Base-by-base conservation (phyloP, 2,329 filamentous ascomycete genomes). In the Aureobasidium melanogenum region DNA sequence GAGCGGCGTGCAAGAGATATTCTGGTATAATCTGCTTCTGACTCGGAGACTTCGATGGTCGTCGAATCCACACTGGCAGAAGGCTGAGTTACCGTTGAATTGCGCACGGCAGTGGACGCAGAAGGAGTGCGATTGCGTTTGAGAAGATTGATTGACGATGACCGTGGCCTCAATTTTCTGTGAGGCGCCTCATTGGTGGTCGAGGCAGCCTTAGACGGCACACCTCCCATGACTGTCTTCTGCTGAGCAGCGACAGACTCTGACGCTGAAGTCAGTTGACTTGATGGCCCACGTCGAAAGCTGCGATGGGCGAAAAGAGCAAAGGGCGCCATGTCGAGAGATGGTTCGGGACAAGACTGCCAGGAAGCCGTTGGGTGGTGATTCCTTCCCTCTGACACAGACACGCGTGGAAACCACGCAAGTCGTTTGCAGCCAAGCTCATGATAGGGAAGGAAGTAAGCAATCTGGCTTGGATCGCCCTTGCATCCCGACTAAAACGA, bases 391-490 rank as follows among this genome's bases (percentile, higher is more conserved):
- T 60, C 30, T 22, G 41, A 38, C 14, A 39, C 19, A 30, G 26
- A 60, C 26, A 43, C 56, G 36, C 34, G 56, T 51, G 56, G 46
- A 60, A 17, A 41, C 55, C 55, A 48, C 55, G 43, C 55, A 58
- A 48, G 10, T 60, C 44, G 46, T 58, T 58, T 58, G 43, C 43
- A 38, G 43, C 15, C 55, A 48, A 48, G 43, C 34, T 58, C 56
- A 50, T 60, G 46, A 30, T 58, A 47, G 46, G 46, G 44, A 50
- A 60, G 56, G 44, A 47, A 24, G 44, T n/a, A 48, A 19, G 7
- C 22, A 48, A 58, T 48, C 38, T 47, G 43, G 55, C 44, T 38
- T 26, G 39, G 39, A 32, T 51, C 56, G 56, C 56, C 56, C 56
- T 60, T 60, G 56, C 56, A 34, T 60, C 26, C 28, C n/a, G 17